phyloP scores from a whole-genome alignment of 768 basidiomycete species.

The Termitomyces sp. region DNA sequence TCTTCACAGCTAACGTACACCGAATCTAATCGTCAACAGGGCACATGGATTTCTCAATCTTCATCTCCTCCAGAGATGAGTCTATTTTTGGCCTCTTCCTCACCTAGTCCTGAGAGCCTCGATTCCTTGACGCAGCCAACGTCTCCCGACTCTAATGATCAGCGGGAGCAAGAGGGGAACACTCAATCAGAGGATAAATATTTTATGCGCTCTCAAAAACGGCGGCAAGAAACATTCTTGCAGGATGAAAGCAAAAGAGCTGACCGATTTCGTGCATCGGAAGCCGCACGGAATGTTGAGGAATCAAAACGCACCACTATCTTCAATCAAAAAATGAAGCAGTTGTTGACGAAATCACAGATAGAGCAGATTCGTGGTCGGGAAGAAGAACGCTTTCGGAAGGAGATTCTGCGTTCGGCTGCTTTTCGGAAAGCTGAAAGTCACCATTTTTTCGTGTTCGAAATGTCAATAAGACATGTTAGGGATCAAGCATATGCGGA shows the following conservation, averaged over 20 bases:
- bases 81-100: neutral
- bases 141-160: neutral
- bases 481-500: neutral
- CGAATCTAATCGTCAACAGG: neutral
- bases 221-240: conserved; percentile 1
- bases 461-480: neutral
- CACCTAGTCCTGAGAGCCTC: neutral
- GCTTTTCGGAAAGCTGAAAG: neutral
- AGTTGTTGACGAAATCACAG: neutral
- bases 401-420: neutral
- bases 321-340: neutral
- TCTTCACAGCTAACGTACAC: neutral
- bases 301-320: neutral
- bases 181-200: neutral
- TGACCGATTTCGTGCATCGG: neutral
- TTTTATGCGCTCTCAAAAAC: neutral
- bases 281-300: neutral
- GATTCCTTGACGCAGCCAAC: neutral
- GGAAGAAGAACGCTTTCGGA: neutral
- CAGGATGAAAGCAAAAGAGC: neutral
- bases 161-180: neutral
- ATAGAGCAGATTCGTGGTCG: neutral
- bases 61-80: neutral
- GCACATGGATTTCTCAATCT: neutral
- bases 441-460: neutral